Conservation (phyloP, 495 filamentous ascomycete species). For the Penicillium verhagenii region DNA sequence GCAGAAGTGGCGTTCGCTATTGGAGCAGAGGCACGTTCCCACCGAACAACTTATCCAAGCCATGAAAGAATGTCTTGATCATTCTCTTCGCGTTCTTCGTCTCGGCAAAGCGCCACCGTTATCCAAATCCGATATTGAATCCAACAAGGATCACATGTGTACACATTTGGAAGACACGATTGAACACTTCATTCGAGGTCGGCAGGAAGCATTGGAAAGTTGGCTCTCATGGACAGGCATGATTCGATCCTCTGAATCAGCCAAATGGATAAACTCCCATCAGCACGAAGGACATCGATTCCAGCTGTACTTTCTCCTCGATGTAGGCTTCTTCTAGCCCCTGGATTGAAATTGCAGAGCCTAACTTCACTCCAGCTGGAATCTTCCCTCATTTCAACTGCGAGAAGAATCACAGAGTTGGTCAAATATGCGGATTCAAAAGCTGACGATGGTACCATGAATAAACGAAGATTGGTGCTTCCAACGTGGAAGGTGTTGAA, state of each 20-base stretch:
- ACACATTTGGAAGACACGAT: neutral
- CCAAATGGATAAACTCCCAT: neutral
- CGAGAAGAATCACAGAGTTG: constrained; percentile 30
- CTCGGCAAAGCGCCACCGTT: neutral
- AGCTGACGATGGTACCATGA: constrained; percentile 56
- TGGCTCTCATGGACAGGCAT: constrained; percentile 2
- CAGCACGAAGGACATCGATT: neutral
- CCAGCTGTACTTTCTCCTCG: neutral
- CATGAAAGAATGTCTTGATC: neutral
- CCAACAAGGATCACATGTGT: neutral
- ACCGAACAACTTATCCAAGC: neutral
- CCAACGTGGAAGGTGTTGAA: constrained; percentile 55
- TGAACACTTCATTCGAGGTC: neutral
- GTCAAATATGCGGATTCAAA: constrained; percentile 60
- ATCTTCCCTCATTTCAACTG: neutral
- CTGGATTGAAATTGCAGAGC: neutral
- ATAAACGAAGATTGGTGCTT: constrained; percentile 56
- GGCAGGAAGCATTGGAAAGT: neutral
- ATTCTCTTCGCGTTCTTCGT: neutral
- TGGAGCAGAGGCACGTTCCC: neutral
- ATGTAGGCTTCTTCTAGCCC: neutral
- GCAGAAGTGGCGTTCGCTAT: neutral
- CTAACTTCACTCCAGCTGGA: neutral
- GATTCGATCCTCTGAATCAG: neutral
- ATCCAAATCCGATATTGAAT: neutral